Conservation (phyloP, 192 early-diverging fungal genomes). For the Mortierella hygrophila region DNA sequence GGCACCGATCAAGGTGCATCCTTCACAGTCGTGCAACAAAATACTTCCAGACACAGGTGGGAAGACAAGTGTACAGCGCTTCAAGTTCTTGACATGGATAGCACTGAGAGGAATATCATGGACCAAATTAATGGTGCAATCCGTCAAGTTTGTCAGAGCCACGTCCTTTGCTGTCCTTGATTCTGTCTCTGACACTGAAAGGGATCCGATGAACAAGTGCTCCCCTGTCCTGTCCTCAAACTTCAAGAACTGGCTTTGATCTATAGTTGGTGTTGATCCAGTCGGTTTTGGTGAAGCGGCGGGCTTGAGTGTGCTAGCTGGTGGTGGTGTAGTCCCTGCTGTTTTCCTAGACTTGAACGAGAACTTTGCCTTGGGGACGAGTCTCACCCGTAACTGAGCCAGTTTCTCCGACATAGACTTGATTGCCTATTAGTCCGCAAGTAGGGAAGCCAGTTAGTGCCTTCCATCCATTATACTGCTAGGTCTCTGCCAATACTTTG, state of each 20-base stretch:
- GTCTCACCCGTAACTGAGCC: conserved; percentile 46
- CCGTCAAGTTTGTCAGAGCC: conserved; percentile 65
- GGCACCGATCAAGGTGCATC: conserved; percentile 72
- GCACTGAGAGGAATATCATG: conserved; percentile 68
- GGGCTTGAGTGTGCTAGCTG: neutral
- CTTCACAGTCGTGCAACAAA: conserved; percentile 74
- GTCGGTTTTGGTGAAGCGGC: conserved; percentile 2
- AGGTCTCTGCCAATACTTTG: neutral
- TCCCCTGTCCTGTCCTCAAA: conserved; percentile 50
- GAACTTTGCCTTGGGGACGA: conserved; percentile 73
- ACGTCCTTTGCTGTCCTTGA: conserved; percentile 64
- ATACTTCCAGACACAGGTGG: conserved; percentile 79
- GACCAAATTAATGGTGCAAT: conserved; percentile 77
- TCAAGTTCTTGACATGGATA: conserved; percentile 81
- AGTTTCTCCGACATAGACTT: conserved; percentile 58
- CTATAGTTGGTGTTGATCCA: neutral
- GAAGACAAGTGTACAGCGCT: conserved; percentile 72
- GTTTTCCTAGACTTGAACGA: conserved; percentile 73
- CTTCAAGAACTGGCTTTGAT: conserved; percentile 47
- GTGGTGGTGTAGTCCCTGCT: neutral
- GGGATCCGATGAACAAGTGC: conserved; percentile 50
- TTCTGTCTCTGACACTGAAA: conserved; percentile 5
- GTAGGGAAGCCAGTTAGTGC: neutral
- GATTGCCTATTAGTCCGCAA: conserved; percentile 58
- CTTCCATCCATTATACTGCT: neutral